Base-by-base conservation (phyloP, 2,329 filamentous ascomycete species). In the Cryphonectria japonica region DNA sequence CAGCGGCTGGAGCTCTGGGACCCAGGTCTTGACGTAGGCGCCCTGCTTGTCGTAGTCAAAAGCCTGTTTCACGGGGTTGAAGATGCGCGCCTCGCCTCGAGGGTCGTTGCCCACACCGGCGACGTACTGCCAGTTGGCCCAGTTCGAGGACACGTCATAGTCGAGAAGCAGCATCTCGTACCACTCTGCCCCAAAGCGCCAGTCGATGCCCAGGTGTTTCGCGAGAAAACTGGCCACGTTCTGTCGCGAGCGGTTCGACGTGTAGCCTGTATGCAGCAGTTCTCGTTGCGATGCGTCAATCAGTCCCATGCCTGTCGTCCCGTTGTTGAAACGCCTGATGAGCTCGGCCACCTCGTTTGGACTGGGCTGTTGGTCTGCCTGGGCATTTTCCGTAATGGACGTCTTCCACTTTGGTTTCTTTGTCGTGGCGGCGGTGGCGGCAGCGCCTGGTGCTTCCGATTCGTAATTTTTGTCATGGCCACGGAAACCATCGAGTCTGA, bases 101-200 rank as follows among this genome's bases (percentile, higher is more conserved):
- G 92, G 93, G 75, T 95, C 92, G 74, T 94, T 95, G 9, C 93
- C 93, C 0, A 95, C 92, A 0, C 93, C 93, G 0, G 92, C 87
- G 0, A 93, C 88, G 73, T 95, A 95, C 78, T 94, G 92, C 93
- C 92, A 95, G 76, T 94, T 94, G 13, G 89, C 89, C 92, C 92
- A 95, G 75, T 95, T 95, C 71, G 86, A 91, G 19, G 87, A 89
- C 0, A 92, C 86, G 75, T 95, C 93, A 77, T 95, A 94, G 78
- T 96, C 93, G 41, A 91, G 84, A 3, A 95, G 84, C 77, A 92
- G 82, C 77, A 86, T 88, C 78, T 95, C 93, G 77, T 95, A 95
- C 91, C 92, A 95, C 78, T 95, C 93, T 0, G 92, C 93, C 0
- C 93, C 93, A 19, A 93, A 85, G 0, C 92, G 87, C 93, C 93